Percentiles rank a stretch among this genome's conserved stretches.
Conservation (phyloP, 2,329 filamentous ascomycete genomes). For the Xylaria sp. region DNA sequence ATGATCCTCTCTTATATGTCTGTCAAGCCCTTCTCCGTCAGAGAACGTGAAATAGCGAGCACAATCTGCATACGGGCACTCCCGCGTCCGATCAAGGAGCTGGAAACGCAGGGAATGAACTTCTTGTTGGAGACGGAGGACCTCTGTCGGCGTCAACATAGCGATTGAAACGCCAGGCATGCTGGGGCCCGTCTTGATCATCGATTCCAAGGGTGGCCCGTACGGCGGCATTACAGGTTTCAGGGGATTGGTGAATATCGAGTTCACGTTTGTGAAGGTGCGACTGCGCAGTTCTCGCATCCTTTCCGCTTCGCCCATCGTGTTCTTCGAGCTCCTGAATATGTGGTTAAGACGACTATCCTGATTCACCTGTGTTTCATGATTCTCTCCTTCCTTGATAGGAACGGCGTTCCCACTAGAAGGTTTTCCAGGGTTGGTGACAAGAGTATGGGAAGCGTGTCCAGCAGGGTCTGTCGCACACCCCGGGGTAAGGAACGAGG, state of each 20-base stretch:
- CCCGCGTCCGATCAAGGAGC: conserved; percentile 50
- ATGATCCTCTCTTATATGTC: conserved; percentile 54
- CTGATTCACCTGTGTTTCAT: neutral
- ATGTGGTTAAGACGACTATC: conserved; percentile 4
- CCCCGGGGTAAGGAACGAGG: neutral
- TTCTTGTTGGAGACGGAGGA: conserved; percentile 52
- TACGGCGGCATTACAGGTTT: conserved; percentile 53
- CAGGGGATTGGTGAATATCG: conserved; percentile 48
- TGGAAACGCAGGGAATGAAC: conserved; percentile 51
- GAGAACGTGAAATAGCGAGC: conserved; percentile 48
- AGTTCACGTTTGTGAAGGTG: conserved; percentile 46
- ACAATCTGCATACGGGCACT: conserved; percentile 56
- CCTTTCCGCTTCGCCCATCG: conserved; percentile 16
- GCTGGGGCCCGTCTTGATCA: conserved; percentile 51
- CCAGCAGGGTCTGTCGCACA: neutral
- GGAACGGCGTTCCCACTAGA: neutral
- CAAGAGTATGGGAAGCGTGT: neutral
- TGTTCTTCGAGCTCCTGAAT: conserved; percentile 39
- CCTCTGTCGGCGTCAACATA: conserved; percentile 56
- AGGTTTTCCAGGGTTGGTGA: neutral
- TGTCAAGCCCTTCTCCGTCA: conserved; percentile 48
- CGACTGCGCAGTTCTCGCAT: conserved; percentile 44
- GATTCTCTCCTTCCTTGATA: neutral
- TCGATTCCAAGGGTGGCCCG: conserved; percentile 51
- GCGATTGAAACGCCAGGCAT: conserved; percentile 54